Evolutionary conservation across 1,139 yeast species (phyloP).

Genomic region (Blastobotrys elegans): DNA sequence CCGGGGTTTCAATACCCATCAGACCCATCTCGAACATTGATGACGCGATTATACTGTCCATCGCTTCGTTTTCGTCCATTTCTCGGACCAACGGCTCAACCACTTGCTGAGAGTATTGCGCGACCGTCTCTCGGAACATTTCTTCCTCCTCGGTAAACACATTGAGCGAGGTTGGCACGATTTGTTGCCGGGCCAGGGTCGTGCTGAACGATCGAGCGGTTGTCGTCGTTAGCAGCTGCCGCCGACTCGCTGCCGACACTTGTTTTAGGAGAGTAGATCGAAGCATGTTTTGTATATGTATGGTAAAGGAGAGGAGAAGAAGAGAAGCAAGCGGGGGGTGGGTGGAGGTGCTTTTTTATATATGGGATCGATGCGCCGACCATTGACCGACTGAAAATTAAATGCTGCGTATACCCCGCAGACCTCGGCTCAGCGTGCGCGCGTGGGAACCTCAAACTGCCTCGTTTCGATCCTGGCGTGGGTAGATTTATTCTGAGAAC

Average conservation of each 20-base stretch:
- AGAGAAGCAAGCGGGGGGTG: not conserved
- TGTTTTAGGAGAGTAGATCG: conserved; percentile 7
- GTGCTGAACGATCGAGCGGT: conserved; percentile 8
- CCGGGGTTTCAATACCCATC: conserved; percentile 44
- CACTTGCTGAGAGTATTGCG: conserved; percentile 38
- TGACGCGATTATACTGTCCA: conserved; percentile 36
- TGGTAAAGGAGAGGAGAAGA: not conserved
- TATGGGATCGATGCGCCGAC: too few relatives aligned
- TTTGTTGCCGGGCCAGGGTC: conserved; percentile 2
- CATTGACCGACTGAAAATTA: too few relatives aligned
- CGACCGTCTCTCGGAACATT: conserved; percentile 39
- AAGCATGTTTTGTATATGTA: conserved; percentile 1
- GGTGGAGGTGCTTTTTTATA: too few relatives aligned
- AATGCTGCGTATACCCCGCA: too few relatives aligned
- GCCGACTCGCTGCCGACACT: not conserved
- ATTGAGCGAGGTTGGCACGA: conserved; percentile 19
- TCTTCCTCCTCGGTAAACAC: conserved; percentile 39
- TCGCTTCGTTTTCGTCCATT: conserved; percentile 42
- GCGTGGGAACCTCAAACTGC: too few relatives aligned
- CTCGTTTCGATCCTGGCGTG: too few relatives aligned
- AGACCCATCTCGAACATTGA: conserved; percentile 41
- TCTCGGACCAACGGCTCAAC: conserved; percentile 39
- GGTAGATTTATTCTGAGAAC: too few relatives aligned
- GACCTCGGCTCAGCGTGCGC: too few relatives aligned
- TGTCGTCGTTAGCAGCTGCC: too few relatives aligned